A percentile compares a stretch with the other conserved stretches of the same genome.
Conservation (phyloP, 306 rosid genomes). For the Dalbergia cultrata region DNA sequence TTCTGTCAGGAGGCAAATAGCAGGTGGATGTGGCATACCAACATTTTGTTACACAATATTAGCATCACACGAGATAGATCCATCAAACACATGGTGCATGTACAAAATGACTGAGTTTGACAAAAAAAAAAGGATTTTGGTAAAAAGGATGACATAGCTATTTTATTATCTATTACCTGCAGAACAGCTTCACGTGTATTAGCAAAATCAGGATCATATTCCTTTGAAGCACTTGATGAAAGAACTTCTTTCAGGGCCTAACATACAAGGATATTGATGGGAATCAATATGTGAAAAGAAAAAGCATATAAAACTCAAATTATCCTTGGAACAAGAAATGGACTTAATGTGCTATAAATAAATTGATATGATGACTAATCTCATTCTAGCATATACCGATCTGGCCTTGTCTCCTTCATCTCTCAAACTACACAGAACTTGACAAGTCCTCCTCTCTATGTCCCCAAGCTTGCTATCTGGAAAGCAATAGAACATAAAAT, state of each 20-base stretch:
- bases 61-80: slow-evolving; percentile 30
- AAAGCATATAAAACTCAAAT: slow-evolving; percentile 25
- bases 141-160: slow-evolving; percentile 25
- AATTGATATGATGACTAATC: slow-evolving; percentile 28
- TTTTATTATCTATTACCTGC: slow-evolving; percentile 65
- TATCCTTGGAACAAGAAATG: slow-evolving; percentile 7
- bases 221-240: slow-evolving; percentile 65
- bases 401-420: slow-evolving; percentile 80
- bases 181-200: slow-evolving; percentile 80
- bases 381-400: slow-evolving; percentile 63
- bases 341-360: slow-evolving; percentile 13
- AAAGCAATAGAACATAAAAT: slow-evolving; percentile 40
- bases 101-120: background rate
- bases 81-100: slow-evolving; percentile 27
- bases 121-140: slow-evolving; percentile 20
- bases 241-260: slow-evolving; percentile 82
- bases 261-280: slow-evolving; percentile 34
- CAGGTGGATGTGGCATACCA: background rate
- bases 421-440: slow-evolving; percentile 76
- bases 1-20: background rate
- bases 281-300: slow-evolving; percentile 36
- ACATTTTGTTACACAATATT: background rate
- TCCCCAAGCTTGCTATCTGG: slow-evolving; percentile 76
- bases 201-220: slow-evolving; percentile 69
- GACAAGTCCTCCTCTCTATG: slow-evolving; percentile 83